Conservation (phyloP, 805 yeast species). For the Candida alai region DNA sequence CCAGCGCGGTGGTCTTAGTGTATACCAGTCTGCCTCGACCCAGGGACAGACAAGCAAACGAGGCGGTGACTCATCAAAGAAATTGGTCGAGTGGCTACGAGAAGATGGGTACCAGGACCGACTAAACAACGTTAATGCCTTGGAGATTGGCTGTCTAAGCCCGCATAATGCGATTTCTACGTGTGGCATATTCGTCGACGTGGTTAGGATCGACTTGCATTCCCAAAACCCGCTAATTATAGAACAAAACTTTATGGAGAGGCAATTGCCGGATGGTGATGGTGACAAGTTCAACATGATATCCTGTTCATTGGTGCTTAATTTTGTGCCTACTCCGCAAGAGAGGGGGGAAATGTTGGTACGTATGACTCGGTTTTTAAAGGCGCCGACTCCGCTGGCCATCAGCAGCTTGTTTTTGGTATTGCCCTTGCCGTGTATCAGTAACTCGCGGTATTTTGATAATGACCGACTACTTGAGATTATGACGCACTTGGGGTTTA, state of each 20-base stretch:
- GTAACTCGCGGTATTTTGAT: slow-evolving; percentile 77
- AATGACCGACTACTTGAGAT: slow-evolving; percentile 39
- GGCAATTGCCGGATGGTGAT: slow-evolving; percentile 51
- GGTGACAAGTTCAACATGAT: slow-evolving; percentile 56
- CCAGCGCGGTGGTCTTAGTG: slow-evolving; percentile 69
- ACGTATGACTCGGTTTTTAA: slow-evolving; percentile 55
- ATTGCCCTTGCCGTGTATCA: slow-evolving; percentile 81
- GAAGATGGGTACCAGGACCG: slow-evolving; percentile 17
- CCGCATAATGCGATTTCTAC: slow-evolving; percentile 65
- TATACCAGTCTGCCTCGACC: slow-evolving; percentile 81
- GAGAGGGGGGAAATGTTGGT: slow-evolving; percentile 76
- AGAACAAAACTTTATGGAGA: slow-evolving; percentile 81
- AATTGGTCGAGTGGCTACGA: slow-evolving; percentile 69
- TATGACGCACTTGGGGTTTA: slow-evolving; percentile 60
- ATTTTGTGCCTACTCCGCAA: slow-evolving; percentile 74
- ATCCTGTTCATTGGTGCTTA: slow-evolving; percentile 83
- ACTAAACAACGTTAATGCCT: slow-evolving; percentile 32
- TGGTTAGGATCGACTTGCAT: slow-evolving; percentile 71
- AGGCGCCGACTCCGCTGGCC: slow-evolving; percentile 19
- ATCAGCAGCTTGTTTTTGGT: slow-evolving; percentile 64
- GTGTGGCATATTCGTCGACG: slow-evolving; percentile 46
- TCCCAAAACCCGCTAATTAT: slow-evolving; percentile 70
- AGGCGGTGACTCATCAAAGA: slow-evolving; percentile 91
- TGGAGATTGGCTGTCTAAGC: slow-evolving; percentile 83
- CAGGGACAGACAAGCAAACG: slow-evolving; percentile 74